Conservation (phyloP, 1,284 basidiomycete genomes). For the Xanthoconium separans region DNA sequence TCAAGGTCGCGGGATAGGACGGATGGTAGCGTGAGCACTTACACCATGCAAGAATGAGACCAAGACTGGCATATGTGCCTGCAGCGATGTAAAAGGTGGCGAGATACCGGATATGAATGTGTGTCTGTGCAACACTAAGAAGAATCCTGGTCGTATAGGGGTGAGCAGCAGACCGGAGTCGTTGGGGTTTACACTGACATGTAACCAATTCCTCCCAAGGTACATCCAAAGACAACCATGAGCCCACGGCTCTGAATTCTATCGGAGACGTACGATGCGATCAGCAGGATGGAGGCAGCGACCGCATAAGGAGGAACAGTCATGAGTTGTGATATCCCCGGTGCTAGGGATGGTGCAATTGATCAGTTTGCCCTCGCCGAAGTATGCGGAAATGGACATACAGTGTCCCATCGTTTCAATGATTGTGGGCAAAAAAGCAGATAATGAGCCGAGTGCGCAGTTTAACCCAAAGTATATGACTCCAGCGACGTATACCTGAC, state of each 20-base stretch:
- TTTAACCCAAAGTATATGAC: slow-evolving; percentile 81
- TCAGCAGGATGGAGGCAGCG: slow-evolving; percentile 65
- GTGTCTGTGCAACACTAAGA: slow-evolving; percentile 31
- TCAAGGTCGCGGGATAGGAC: background rate
- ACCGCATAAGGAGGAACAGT: slow-evolving; percentile 84
- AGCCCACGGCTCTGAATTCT: slow-evolving; percentile 68
- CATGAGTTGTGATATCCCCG: slow-evolving; percentile 60
- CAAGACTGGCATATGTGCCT: slow-evolving; percentile 69
- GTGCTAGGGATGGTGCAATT: slow-evolving; percentile 32
- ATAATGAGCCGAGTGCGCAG: slow-evolving; percentile 73
- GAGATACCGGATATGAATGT: slow-evolving; percentile 57
- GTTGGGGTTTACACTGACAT: slow-evolving; percentile 20
- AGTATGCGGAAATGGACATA: slow-evolving; percentile 22
- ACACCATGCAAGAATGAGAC: slow-evolving; percentile 74
- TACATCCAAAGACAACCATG: slow-evolving; percentile 49
- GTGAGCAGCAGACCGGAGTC: background rate
- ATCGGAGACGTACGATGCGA: slow-evolving; percentile 69
- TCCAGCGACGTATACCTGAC: slow-evolving; percentile 59
- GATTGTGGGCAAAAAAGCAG: slow-evolving; percentile 85
- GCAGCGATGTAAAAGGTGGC: slow-evolving; percentile 68
- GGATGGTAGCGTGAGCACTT: slow-evolving; percentile 26
- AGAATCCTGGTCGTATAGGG: slow-evolving; percentile 19
- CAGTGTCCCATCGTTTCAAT: slow-evolving; percentile 69
- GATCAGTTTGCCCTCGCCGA: background rate
- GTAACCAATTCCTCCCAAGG: slow-evolving; percentile 63